phyloP scores from a whole-genome alignment of 306 rosid genomes.

The Acacia acuminata region DNA sequence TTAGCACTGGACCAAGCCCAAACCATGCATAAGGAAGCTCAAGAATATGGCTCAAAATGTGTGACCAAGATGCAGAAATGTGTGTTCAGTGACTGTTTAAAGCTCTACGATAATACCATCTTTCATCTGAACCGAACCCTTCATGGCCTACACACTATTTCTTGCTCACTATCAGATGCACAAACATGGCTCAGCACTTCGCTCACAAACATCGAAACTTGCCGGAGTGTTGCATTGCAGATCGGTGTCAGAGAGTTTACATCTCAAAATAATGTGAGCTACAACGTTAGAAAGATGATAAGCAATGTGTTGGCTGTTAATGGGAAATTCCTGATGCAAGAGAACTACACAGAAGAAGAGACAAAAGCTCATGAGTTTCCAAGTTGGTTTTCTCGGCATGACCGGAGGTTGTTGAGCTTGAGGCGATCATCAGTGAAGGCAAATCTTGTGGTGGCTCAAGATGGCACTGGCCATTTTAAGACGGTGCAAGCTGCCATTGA shows the following conservation, averaged over 20 bases:
- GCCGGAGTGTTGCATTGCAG: slow-evolving; percentile 49
- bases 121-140: slow-evolving; percentile 68
- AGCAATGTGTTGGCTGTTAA: slow-evolving; percentile 71
- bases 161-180: slow-evolving; percentile 52
- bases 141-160: slow-evolving; percentile 17
- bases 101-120: slow-evolving; percentile 60
- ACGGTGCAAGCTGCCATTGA: too few species aligned
- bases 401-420: slow-evolving; percentile 48
- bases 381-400: slow-evolving; percentile 52
- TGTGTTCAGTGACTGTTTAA: slow-evolving; percentile 62
- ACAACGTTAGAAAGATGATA: slow-evolving; percentile 38
- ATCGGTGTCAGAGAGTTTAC: slow-evolving; percentile 44
- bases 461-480: slow-evolving; percentile 58
- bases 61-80: slow-evolving; percentile 39
- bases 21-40: slow-evolving; percentile 29
- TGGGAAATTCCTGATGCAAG: slow-evolving; percentile 33
- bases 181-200: slow-evolving; percentile 96
- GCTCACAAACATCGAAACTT: slow-evolving; percentile 65
- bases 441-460: slow-evolving; percentile 75
- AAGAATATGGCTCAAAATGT: slow-evolving; percentile 13
- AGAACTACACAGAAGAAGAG: not conserved
- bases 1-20: slow-evolving; percentile 57
- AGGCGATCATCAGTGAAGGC: slow-evolving; percentile 30
- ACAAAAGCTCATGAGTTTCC: slow-evolving; percentile 39
- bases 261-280: slow-evolving; percentile 16